A percentile compares a stretch with the other conserved stretches of the same genome.
phyloP scores from a whole-genome alignment of 2,329 filamentous ascomycete genomes.

The Colletotrichum tropicale region DNA sequence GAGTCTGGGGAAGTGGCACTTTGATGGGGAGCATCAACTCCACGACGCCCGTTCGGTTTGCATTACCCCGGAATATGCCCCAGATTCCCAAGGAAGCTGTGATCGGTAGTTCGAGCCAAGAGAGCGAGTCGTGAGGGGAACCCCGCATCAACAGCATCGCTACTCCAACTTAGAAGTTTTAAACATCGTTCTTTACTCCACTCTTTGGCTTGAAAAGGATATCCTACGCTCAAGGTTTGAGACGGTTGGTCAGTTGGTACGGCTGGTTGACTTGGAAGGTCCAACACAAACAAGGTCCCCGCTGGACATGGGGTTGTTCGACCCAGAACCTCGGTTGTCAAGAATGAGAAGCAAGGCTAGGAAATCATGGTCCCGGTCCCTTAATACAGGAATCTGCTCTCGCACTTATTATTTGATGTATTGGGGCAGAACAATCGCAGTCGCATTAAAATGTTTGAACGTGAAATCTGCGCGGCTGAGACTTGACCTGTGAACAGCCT shows the following conservation, averaged over 20 bases:
- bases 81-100: background rate
- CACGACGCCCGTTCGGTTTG: background rate
- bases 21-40: background rate
- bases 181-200: background rate
- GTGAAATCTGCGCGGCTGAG: background rate
- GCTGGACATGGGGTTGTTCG: background rate
- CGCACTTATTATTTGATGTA: background rate
- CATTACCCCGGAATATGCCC: background rate
- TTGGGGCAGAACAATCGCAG: background rate
- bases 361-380: no score
- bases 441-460: background rate
- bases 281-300: background rate
- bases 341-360: background rate
- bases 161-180: background rate
- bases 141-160: background rate
- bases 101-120: background rate
- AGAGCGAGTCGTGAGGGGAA: background rate
- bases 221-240: background rate
- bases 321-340: background rate
- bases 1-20: background rate
- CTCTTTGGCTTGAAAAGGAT: background rate
- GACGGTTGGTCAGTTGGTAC: background rate
- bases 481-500: background rate
- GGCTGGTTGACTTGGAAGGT: background rate
- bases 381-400: background rate